phyloP scores from a whole-genome alignment of 1,284 basidiomycete species.

The Irpex sp. region DNA sequence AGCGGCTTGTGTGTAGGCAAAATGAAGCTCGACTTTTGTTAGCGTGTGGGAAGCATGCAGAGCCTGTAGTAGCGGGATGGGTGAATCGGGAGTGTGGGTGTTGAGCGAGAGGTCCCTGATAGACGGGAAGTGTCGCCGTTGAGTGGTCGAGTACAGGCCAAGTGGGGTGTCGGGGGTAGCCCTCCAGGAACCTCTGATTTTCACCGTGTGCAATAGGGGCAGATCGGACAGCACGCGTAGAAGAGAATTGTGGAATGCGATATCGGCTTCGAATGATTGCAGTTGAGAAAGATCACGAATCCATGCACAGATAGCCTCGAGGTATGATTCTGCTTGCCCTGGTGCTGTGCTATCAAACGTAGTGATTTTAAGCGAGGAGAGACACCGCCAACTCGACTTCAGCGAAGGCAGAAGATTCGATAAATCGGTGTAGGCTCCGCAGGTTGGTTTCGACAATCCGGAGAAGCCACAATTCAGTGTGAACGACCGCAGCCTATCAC shows the following conservation, averaged over 20 bases:
- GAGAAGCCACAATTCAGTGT: background rate
- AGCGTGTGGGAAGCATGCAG: background rate
- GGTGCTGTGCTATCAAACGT: background rate
- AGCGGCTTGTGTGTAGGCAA: background rate
- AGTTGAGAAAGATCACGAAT: background rate
- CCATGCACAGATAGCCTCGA: background rate
- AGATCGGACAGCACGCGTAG: background rate
- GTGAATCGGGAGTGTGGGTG: background rate
- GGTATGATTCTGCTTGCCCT: background rate
- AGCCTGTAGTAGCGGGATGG: background rate
- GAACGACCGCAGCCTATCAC: background rate
- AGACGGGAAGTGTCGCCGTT: background rate
- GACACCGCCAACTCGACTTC: background rate
- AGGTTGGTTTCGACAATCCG: background rate
- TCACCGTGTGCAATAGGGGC: background rate
- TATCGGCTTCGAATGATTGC: background rate
- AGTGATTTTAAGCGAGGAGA: background rate
- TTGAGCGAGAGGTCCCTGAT: background rate
- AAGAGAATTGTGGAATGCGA: background rate
- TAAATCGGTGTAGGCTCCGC: background rate
- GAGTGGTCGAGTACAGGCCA: background rate
- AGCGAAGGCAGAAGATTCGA: background rate
- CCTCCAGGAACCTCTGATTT: background rate
- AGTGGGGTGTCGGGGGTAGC: background rate
- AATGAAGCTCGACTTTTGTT: background rate